phyloP scores from a whole-genome alignment of 345 rosid species.

The Viola odorata region DNA sequence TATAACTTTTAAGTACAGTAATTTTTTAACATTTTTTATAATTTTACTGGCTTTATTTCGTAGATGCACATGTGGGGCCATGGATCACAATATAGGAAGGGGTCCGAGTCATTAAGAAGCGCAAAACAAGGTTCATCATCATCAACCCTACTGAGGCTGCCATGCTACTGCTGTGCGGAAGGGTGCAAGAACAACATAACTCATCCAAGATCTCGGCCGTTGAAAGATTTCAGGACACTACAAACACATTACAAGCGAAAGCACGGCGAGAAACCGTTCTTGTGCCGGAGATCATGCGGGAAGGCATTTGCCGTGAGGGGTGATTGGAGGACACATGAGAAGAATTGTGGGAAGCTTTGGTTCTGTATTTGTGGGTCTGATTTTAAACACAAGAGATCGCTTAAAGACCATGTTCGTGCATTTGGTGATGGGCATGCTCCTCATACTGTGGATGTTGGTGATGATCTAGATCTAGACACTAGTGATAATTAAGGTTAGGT shows the following conservation, averaged over 20 bases:
- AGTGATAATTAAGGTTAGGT: not conserved
- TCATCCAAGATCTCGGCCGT: constrained; percentile 24
- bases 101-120: constrained; percentile 17
- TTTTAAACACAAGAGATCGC: constrained; percentile 27
- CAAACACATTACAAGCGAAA: constrained; percentile 23
- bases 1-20: not conserved
- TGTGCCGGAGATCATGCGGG: constrained; percentile 18
- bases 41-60: no score
- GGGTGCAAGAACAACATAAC: constrained; percentile 25
- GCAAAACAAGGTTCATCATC: constrained; percentile 14
- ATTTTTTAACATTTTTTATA: not conserved
- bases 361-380: constrained; percentile 25
- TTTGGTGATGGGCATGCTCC: constrained; percentile 25
- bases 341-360: constrained; percentile 27
- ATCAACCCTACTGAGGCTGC: constrained; percentile 8
- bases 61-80: constrained; percentile 33
- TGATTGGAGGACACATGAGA: constrained; percentile 25
- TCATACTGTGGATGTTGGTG: constrained; percentile 1
- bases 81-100: constrained; percentile 21
- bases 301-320: constrained; percentile 21
- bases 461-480: not conserved
- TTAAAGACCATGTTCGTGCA: constrained; percentile 19
- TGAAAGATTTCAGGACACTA: constrained; percentile 22
- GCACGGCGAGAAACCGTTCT: constrained; percentile 17
- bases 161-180: constrained; percentile 23